Percentiles rank a stretch among this genome's conserved stretches.
phyloP scores from a whole-genome alignment of 108 stramenopile species.

The Cyclotella kingstonii region DNA sequence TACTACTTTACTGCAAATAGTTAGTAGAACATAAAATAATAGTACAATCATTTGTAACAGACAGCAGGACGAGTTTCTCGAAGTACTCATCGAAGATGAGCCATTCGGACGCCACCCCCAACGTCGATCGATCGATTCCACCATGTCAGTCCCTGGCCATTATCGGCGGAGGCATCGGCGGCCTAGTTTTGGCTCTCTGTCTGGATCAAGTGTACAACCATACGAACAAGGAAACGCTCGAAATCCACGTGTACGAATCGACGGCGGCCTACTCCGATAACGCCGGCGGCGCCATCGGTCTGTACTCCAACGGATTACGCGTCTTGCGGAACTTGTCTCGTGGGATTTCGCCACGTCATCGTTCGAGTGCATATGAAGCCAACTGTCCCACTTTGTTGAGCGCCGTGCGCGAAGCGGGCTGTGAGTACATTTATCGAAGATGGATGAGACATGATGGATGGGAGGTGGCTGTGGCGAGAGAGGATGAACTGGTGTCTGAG shows the following conservation, averaged over 20 bases:
- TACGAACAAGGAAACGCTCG: slow-evolving; percentile 1
- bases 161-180: slow-evolving; percentile 69
- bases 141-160: slow-evolving; percentile 42
- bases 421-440: slow-evolving; percentile 53
- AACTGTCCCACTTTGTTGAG: slow-evolving; percentile 23
- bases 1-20: background rate
- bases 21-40: too few relatives aligned
- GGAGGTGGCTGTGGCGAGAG: slow-evolving; percentile 53
- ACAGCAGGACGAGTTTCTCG: too few relatives aligned
- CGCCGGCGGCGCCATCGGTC: slow-evolving; percentile 62
- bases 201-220: slow-evolving; percentile 38
- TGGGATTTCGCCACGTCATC: background rate
- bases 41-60: too few relatives aligned
- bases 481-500: slow-evolving; percentile 45
- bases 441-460: slow-evolving; percentile 71
- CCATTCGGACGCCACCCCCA: too few relatives aligned
- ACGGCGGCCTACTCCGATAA: slow-evolving; percentile 25
- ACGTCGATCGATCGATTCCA: background rate
- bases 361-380: slow-evolving; percentile 9
- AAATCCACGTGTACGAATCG: slow-evolving; percentile 48
- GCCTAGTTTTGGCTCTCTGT: slow-evolving; percentile 55
- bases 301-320: slow-evolving; percentile 70
- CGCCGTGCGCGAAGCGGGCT: slow-evolving; percentile 43
- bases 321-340: slow-evolving; percentile 49
- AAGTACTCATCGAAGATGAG: too few relatives aligned